Evolutionary conservation across 1,284 basidiomycete genomes (phyloP).

Genomic region (Sporisorium sorghi): DNA sequence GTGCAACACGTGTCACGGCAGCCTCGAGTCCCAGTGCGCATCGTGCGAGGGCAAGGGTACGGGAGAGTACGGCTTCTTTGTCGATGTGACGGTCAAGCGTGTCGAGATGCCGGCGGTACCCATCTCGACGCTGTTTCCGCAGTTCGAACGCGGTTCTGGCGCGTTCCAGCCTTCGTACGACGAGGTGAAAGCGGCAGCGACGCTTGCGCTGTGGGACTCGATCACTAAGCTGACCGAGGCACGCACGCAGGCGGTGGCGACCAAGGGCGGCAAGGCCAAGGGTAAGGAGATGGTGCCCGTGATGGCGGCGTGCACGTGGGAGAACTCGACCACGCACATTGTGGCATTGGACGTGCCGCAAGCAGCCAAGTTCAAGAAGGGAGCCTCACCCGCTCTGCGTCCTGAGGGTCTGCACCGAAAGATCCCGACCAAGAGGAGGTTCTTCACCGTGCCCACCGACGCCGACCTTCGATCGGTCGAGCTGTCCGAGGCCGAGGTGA

Average conservation of each 20-base stretch:
- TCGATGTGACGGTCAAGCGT: slow-evolving; percentile 54
- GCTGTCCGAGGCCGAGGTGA: slow-evolving; percentile 34
- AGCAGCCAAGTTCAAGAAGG: slow-evolving; percentile 46
- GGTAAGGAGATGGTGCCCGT: slow-evolving; percentile 50
- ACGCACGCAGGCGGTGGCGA: not conserved
- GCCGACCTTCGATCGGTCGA: slow-evolving; percentile 45
- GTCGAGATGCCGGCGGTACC: slow-evolving; percentile 57
- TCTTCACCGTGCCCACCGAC: slow-evolving; percentile 51
- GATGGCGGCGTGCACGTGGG: slow-evolving; percentile 58
- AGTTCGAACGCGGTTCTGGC: slow-evolving; percentile 10
- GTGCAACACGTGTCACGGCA: slow-evolving; percentile 54
- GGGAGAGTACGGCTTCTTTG: slow-evolving; percentile 53
- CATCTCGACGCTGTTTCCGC: slow-evolving; percentile 41
- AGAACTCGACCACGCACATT: slow-evolving; percentile 46
- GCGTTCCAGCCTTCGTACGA: slow-evolving; percentile 31
- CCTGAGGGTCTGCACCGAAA: slow-evolving; percentile 35
- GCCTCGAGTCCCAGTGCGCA: slow-evolving; percentile 37
- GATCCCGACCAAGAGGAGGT: slow-evolving; percentile 38
- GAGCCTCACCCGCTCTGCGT: slow-evolving; percentile 18
- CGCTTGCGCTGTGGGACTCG: slow-evolving; percentile 44
- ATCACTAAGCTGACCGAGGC: slow-evolving; percentile 45
- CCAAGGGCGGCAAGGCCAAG: slow-evolving; percentile 30
- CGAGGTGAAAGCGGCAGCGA: slow-evolving; percentile 46
- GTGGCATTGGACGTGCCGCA: slow-evolving; percentile 48
- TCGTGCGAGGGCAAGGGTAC: slow-evolving; percentile 52